These are phyloP conservation scores for Litsea cubeba DNA, from an alignment of 164 flowering plant genomes.

Conservation along the genomic window DNA sequence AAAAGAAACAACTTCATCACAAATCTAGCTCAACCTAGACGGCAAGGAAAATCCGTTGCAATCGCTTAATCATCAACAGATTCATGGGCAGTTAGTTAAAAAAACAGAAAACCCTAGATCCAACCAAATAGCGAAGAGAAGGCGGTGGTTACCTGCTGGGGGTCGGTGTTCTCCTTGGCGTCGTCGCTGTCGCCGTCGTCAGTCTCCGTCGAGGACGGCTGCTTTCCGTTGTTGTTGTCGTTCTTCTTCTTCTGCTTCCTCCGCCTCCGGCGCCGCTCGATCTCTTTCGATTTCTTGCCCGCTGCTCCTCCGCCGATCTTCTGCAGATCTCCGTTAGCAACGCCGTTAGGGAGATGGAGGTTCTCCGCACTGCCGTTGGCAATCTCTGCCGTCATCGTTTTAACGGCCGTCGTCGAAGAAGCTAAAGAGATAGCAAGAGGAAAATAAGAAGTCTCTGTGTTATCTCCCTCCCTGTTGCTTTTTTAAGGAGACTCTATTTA, in stretches of 20 bases:
- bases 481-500: too few species aligned
- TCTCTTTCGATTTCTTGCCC: slow-evolving; percentile 52
- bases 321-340: slow-evolving; percentile 37
- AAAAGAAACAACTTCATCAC: too few species aligned
- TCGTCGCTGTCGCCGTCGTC: slow-evolving; percentile 20
- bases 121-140: too few species aligned
- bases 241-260: slow-evolving; percentile 83
- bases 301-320: slow-evolving; percentile 6
- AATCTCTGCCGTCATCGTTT: slow-evolving; percentile 22
- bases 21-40: too few species aligned
- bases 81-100: background rate
- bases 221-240: slow-evolving; percentile 7
- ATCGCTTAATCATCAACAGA: background rate
- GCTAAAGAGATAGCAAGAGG: too few species aligned
- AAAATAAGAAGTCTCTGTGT: too few species aligned
- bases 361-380: slow-evolving; percentile 3
- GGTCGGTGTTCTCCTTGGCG: slow-evolving; percentile 48
- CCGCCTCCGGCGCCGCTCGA: slow-evolving; percentile 65
- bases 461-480: too few species aligned
- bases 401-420: too few species aligned
- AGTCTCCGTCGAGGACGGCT: background rate
- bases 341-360: background rate
- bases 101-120: slow-evolving; percentile 1
- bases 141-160: slow-evolving; percentile 40
- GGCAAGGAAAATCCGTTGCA: background rate